A percentile compares a stretch with the other conserved stretches of the same genome.
These are phyloP conservation scores for Gillenia trifoliata DNA, from an alignment of 306 rosid genomes.

Conservation along the genomic window DNA sequence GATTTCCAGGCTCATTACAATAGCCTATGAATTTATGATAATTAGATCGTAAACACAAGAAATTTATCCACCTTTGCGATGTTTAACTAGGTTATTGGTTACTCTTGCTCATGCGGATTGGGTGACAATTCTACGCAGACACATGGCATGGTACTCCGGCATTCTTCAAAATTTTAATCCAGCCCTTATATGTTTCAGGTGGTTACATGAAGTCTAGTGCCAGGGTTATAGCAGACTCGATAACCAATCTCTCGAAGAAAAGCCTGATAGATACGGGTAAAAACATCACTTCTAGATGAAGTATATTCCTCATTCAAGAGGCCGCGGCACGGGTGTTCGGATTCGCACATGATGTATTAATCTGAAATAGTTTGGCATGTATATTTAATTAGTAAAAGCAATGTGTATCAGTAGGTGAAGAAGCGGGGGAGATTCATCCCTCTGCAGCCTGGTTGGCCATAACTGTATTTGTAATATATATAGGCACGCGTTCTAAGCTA, in stretches of 20 bases:
- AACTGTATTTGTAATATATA: not conserved
- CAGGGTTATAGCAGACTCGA: conserved; percentile 82
- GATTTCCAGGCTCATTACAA: not conserved
- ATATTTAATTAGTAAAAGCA: not conserved
- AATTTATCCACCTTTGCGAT: not conserved
- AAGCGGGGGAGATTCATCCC: not conserved
- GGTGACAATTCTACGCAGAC: not conserved
- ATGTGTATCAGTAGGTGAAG: not conserved
- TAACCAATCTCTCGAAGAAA: conserved; percentile 63
- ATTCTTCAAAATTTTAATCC: not conserved
- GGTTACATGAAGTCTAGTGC: conserved; percentile 97
- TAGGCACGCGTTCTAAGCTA: not conserved
- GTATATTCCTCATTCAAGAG: not conserved
- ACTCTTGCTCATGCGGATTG: not conserved
- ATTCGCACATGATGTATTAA: not conserved
- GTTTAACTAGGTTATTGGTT: not conserved
- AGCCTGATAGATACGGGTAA: conserved; percentile 50
- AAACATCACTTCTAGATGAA: not conserved
- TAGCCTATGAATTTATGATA: not conserved
- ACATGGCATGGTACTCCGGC: not conserved
- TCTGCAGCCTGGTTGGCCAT: not conserved
- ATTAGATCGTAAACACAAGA: not conserved
- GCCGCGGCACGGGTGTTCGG: not conserved
- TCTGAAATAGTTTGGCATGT: not conserved
- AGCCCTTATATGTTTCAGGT: conserved; percentile 42